Evolutionary conservation across 345 rosid species (phyloP), one percentile per base, ranked within the genome.

Genomic region (Populus nigra): DNA sequence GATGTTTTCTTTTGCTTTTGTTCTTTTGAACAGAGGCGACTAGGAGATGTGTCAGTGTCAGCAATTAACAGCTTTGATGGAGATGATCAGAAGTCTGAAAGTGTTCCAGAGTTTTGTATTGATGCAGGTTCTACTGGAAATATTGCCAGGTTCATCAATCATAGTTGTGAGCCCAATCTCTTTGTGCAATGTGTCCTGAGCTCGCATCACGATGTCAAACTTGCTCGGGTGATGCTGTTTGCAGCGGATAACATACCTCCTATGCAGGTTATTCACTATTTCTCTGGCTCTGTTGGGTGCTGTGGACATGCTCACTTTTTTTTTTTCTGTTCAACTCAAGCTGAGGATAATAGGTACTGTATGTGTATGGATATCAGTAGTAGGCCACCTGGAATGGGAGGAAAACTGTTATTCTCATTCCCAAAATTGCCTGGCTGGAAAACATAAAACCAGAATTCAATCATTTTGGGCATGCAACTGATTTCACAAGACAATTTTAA

Each of bases 221-320:
- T 92, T 68, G 98, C 97, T 35, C 88, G 95, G 23, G 93, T 96
- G 71, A 89, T 94, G 85, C 88, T 94, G 15, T 91, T 94, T 76
- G 99, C 99, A 6, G 97, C 97, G 11, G 99, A 96, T 81, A 94
- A 92, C 86, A 94, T 96, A 73, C 92, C 98, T 12, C 95, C 99
- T 11, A 76, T 92, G 83, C 98, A 96, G 97, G 98, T 96, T 68
- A 72, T 31, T 20, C 22, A 41, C 72, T 43, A 18, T 23, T 65
- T 70, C 36, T n/a, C 7, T 31, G 20, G 35, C 9, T 65, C 41
- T 61, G 29, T 23, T n/a, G 55, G 25, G 22, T 67, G 43, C 36
- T 68, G 2, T 68, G 17, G 5, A n/a, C 16, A 17, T 38, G 16
- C 25, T 57, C 76, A 8, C 4, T 23, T 61, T 77, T 63, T 23